Base-by-base conservation (phyloP, 2,329 filamentous ascomycete species). In the Ophiosphaerella narmari region DNA sequence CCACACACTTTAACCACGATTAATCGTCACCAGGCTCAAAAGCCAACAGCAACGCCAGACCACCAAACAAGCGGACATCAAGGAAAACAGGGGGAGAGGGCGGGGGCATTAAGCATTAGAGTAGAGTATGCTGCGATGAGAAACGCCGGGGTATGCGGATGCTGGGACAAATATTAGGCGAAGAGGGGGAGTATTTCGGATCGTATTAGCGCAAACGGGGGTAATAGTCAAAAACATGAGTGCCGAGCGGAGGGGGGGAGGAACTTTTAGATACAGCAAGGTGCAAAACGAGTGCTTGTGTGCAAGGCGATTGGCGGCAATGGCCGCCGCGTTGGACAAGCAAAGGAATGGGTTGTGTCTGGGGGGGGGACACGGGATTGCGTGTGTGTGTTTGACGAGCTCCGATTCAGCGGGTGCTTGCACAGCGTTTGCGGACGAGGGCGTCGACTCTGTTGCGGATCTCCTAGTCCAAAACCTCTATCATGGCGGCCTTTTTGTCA, bases 401-500 rank as follows among this genome's bases (percentile, higher is more conserved):
- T 23, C 21, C 14, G 24, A 21, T n/a, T 18, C 42, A 11, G 6
- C 37, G 29, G 9, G 39, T 11, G 35, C 43, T 34, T 16, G 39
- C 13, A 13, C 43, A 46, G n/a, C 36, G 23, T 29, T 16, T 39
- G 11, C 16, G 12, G 9, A 7, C 26, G 9, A 9, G 34, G 21
- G 14, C 36, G 33, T 46, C 43, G 16, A 39, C 29, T 26, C 24
- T 36, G 43, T 46, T 29, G 26, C 39, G 44, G 13, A 34, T n/a
- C 39, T 59, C 50, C 52, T 62, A 70, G 34, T 45, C 54, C 52
- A 75, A 57, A 42, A 78, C 71, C 51, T 76, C 75, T 55, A 71
- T 72, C 66, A 80, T 74, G 21, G 71, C 75, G 43, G 63, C 63
- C 66, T 72, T 75, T 64, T 76, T 75, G 52, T 73, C 71, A 43